A percentile compares a stretch with the other conserved stretches of the same genome.
Conservation (phyloP, 176 grass and related monocot species). For the Triticum turgidum region DNA sequence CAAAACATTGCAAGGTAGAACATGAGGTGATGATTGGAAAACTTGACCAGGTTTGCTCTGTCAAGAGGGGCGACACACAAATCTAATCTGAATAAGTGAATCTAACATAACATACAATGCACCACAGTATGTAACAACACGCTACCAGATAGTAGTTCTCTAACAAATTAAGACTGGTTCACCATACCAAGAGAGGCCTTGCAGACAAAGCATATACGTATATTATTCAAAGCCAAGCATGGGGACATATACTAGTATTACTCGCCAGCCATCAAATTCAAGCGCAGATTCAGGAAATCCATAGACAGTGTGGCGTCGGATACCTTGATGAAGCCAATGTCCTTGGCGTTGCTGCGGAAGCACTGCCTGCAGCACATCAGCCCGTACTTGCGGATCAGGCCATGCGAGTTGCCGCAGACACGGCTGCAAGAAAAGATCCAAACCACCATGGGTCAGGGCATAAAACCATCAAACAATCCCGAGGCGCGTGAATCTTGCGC, state of each 20-base stretch:
- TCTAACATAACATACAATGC: background rate
- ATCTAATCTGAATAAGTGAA: background rate
- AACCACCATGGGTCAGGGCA: background rate
- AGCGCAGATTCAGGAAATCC: background rate
- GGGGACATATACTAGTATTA: background rate
- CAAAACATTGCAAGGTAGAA: background rate
- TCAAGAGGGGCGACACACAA: no score
- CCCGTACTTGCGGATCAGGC: slow-evolving; percentile 85
- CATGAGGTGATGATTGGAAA: background rate
- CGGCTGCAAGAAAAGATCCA: slow-evolving; percentile 44
- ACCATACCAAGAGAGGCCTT: background rate
- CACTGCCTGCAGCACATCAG: slow-evolving; percentile 98
- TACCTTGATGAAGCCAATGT: slow-evolving; percentile 99
- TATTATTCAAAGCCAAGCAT: background rate
- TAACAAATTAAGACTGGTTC: background rate
- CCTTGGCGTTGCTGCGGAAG: slow-evolving; percentile 96
- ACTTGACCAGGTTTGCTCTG: background rate
- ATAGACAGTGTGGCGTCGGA: background rate
- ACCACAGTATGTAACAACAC: background rate
- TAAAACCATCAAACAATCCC: background rate
- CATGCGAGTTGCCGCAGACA: slow-evolving; percentile 86
- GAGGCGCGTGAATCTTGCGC: background rate
- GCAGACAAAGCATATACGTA: background rate
- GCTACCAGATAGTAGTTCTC: background rate
- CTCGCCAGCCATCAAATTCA: background rate